phyloP scores from a whole-genome alignment of 352 stramenopile species.

The Phytophthora sansomeana region DNA sequence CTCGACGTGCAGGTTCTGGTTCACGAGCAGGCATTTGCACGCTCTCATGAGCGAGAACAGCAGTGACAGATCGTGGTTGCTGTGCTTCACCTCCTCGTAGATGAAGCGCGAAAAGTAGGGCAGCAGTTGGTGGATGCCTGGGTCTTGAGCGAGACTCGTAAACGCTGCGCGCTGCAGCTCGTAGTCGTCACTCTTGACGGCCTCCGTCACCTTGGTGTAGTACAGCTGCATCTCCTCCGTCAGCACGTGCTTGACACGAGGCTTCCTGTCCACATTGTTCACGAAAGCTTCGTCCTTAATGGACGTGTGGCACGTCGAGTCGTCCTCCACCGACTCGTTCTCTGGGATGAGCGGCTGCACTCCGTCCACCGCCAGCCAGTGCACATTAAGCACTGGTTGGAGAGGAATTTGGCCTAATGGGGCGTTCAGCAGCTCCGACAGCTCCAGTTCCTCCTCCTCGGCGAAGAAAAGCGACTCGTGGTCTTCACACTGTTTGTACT shows the following conservation, averaged over 20 bases:
- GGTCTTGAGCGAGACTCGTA: conserved; percentile 79
- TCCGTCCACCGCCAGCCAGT: conserved; percentile 87
- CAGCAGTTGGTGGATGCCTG: conserved; percentile 90
- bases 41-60: conserved; percentile 91
- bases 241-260: conserved; percentile 86
- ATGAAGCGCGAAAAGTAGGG: conserved; percentile 92
- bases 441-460: conserved; percentile 79
- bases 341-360: conserved; percentile 86
- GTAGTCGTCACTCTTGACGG: conserved; percentile 78
- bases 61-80: conserved; percentile 77
- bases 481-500: conserved; percentile 73
- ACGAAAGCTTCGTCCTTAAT: conserved; percentile 86
- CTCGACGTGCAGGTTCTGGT: conserved; percentile 93
- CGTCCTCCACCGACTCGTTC: conserved; percentile 82
- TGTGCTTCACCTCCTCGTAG: conserved; percentile 90
- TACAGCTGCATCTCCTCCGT: conserved; percentile 92
- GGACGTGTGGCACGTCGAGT: conserved; percentile 68
- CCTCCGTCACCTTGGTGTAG: conserved; percentile 89
- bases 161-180: conserved; percentile 83
- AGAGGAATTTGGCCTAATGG: conserved; percentile 78
- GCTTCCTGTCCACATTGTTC: conserved; percentile 74
- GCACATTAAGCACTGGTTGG: conserved; percentile 73
- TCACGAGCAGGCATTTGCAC: conserved; percentile 90
- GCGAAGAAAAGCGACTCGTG: conserved; percentile 67
- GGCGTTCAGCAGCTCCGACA: conserved; percentile 78